Evolutionary conservation across 257 asterid genomes (phyloP), one percentile per base, ranked within the genome.

Genomic region (Fraxinus cuspidata): DNA sequence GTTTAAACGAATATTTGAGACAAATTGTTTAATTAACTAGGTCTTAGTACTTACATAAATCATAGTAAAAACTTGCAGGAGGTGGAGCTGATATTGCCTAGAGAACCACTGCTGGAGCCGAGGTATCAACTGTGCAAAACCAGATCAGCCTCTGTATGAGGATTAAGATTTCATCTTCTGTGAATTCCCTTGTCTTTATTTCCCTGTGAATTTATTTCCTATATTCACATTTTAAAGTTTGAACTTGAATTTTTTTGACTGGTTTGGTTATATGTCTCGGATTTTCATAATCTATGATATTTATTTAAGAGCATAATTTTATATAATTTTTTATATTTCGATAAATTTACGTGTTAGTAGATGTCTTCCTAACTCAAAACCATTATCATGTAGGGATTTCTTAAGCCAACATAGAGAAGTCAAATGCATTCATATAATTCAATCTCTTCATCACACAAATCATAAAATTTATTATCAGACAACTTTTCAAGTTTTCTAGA

Each of bases 111-210:
- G 42, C 87, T 81, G 9, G 88, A 86, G 84, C 88, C 85, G 16
- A 86, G 77, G 81, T 82, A 86, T 77, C 90, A 86, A 79, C 82
- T 86, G 38, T 82, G 88, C 35, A 71, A 88, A 78, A 84, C 88
- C 78, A 86, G 90, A 66, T 86, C 89, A 19, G 79, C 77, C 60
- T 82, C 86, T 25, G 28, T 86, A 75, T 86, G 82, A 86, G 77
- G 70, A 56, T 58, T 73, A 34, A 9, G 21, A n/a, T 40, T 64
- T 31, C 44, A 37, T 65, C 68, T 60, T 60, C 78, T 51, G 29
- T 37, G 70, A 63, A 72, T 34, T 53, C 44, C 58, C 13, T 64
- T 69, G 25, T 56, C 72, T 32, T 23, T 28, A 73, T 38, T 74
- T 73, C 11, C 16, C 68, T 38, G 34, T 3, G 23, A 18, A 15